A percentile compares a stretch with the other conserved stretches of the same genome.
Evolutionary conservation across 2,329 filamentous ascomycete species (phyloP).

Genomic region (Alternaria hordeiaustralica): DNA sequence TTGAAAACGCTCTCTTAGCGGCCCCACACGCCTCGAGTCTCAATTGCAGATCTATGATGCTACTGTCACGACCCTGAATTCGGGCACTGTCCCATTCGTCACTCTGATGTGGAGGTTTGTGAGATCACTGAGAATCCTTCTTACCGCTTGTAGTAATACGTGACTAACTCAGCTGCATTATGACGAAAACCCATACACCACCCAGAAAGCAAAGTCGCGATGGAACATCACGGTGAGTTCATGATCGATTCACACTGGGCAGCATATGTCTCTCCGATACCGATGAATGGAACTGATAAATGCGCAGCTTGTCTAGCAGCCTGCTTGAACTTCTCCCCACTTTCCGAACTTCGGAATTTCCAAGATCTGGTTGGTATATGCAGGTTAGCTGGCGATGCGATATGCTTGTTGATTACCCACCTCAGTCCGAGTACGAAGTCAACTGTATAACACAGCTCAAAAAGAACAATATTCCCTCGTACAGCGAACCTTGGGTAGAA

Average conservation of each 20-base stretch:
- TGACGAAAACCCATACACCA: neutral
- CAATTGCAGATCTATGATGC: neutral
- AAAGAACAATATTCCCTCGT: too few relatives aligned
- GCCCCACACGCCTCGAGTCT: conserved; percentile 2
- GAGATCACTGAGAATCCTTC: neutral
- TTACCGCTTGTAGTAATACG: neutral
- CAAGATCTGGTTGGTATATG: too few relatives aligned
- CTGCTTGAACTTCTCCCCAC: neutral
- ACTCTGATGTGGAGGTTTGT: conserved; percentile 2
- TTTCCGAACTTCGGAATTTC: neutral
- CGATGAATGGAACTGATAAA: neutral
- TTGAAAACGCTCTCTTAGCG: conserved; percentile 9
- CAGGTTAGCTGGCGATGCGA: too few relatives aligned
- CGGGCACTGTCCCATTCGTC: conserved; percentile 5
- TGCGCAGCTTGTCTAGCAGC: neutral
- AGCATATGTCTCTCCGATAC: neutral
- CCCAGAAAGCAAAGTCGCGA: neutral
- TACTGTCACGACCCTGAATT: conserved; percentile 2
- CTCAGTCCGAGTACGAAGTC: too few relatives aligned
- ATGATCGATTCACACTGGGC: neutral
- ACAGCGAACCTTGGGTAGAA: too few relatives aligned
- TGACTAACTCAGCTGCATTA: neutral
- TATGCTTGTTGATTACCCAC: too few relatives aligned
- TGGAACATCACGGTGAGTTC: neutral
- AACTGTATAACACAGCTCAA: too few relatives aligned